Percentiles rank a stretch among this genome's conserved stretches.
Evolutionary conservation across 257 asterid species (phyloP).

Genomic region (Solanum lignicaule): DNA sequence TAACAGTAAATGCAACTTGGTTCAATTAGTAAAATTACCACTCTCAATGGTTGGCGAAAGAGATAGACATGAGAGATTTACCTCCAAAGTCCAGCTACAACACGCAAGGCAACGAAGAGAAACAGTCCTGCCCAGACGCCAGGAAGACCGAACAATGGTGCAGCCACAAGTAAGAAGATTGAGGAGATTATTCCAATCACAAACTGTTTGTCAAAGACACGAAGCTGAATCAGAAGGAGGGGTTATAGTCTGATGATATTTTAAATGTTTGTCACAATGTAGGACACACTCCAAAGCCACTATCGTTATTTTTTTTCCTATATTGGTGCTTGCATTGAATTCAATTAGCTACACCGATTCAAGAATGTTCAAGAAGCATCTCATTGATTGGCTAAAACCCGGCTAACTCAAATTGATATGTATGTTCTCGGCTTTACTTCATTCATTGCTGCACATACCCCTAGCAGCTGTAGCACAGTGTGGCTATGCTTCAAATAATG

Average conservation of each 20-base stretch:
- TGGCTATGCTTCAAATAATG: background rate
- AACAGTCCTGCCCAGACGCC: constrained; percentile 90
- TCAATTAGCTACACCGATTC: background rate
- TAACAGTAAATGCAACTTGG: background rate
- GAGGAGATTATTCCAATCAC: constrained; percentile 59
- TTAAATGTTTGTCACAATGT: background rate
- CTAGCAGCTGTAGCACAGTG: background rate
- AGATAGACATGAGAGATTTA: constrained; percentile 4
- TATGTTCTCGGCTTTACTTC: background rate
- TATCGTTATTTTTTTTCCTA: background rate
- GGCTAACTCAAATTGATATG: background rate
- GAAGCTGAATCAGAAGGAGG: constrained; percentile 17
- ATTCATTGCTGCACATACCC: background rate
- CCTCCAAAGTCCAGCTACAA: constrained; percentile 74
- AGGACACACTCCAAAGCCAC: background rate
- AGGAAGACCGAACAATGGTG: constrained; percentile 61
- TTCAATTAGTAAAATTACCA: background rate
- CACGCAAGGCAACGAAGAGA: constrained; percentile 86
- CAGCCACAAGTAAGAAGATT: constrained; percentile 46
- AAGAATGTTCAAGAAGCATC: background rate
- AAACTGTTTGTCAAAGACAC: constrained; percentile 32
- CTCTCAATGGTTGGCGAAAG: background rate
- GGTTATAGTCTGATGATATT: background rate
- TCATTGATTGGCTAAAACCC: background rate
- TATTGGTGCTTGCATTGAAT: background rate